Conservation (phyloP, 495 filamentous ascomycete genomes). For the Penicillium odoratum region DNA sequence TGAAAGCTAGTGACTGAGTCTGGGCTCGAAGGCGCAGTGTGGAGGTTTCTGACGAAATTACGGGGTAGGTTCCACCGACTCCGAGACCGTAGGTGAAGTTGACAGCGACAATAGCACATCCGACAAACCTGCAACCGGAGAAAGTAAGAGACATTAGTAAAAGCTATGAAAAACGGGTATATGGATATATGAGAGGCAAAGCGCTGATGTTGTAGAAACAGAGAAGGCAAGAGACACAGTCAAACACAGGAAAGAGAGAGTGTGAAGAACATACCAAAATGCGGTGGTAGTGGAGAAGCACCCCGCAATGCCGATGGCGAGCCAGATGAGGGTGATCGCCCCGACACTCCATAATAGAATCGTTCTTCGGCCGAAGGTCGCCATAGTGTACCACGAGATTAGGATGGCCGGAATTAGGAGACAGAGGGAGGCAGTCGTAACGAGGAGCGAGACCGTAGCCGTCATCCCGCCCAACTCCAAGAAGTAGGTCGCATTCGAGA, state of each 20-base stretch:
- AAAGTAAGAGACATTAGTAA: too few relatives aligned
- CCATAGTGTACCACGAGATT: conserved; percentile 21
- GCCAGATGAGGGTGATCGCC: not conserved
- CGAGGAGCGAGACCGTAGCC: conserved; percentile 14
- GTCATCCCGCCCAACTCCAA: conserved; percentile 26
- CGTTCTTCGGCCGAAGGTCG: conserved; percentile 11
- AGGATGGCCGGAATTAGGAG: conserved; percentile 19
- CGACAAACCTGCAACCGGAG: too few relatives aligned
- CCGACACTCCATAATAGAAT: not conserved
- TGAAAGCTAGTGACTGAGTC: conserved; percentile 27
- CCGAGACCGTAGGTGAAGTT: not conserved
- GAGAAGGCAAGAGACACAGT: too few relatives aligned
- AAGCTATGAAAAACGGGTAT: too few relatives aligned
- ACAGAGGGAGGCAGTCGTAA: conserved; percentile 26
- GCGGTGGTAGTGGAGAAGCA: not conserved
- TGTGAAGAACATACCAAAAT: too few relatives aligned
- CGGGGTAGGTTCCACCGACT: not conserved
- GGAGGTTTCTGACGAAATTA: conserved; percentile 29
- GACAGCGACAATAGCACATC: not conserved
- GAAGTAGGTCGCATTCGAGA: conserved; percentile 29
- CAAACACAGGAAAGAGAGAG: too few relatives aligned
- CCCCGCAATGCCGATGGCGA: not conserved
- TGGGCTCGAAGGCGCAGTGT: conserved; percentile 29
- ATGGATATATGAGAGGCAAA: too few relatives aligned
- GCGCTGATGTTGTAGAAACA: too few relatives aligned